Percentiles rank a stretch among this genome's conserved stretches.
phyloP scores from a whole-genome alignment of 2,329 filamentous ascomycete species.

The Iodosphaeria phyllophila region DNA sequence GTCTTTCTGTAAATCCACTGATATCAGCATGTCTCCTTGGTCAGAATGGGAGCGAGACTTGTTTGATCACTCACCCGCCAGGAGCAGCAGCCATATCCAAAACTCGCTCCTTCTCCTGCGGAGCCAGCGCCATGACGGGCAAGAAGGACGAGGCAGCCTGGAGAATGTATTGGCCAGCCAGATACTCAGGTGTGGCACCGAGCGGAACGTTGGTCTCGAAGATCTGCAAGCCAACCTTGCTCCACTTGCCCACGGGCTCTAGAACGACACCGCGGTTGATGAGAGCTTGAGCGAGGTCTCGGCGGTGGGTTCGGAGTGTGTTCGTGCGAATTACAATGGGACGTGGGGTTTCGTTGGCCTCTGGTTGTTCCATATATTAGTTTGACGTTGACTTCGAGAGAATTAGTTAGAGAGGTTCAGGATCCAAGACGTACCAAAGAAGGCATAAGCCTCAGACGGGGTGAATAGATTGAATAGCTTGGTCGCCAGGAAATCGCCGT shows the following conservation, averaged over 20 bases:
- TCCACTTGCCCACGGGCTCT: constrained; percentile 96
- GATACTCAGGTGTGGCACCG: constrained; percentile 94
- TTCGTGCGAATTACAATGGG: constrained; percentile 95
- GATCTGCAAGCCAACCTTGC: constrained; percentile 89
- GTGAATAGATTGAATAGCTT: constrained; percentile 90
- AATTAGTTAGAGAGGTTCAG: not conserved
- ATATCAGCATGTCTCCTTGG: not conserved
- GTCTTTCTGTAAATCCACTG: constrained; percentile 39
- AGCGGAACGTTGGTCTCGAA: constrained; percentile 61
- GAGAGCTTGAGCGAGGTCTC: constrained; percentile 75
- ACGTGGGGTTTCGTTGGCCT: constrained; percentile 80
- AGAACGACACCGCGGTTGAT: constrained; percentile 94
- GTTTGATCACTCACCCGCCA: constrained; percentile 43
- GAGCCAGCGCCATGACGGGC: constrained; percentile 88
- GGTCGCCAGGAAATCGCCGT: constrained; percentile 84
- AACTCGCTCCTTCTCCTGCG: constrained; percentile 79
- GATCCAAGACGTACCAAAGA: constrained; percentile 39
- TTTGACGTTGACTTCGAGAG: too few species aligned
- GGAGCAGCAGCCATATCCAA: constrained; percentile 92
- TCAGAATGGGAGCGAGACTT: not conserved
- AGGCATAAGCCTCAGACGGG: constrained; percentile 84
- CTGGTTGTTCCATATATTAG: not conserved
- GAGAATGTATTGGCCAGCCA: constrained; percentile 93
- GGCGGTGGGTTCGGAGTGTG: constrained; percentile 59
- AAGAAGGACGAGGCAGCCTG: constrained; percentile 94